Conservation (phyloP, 2,329 filamentous ascomycete species). For the Camillea tinctor region DNA sequence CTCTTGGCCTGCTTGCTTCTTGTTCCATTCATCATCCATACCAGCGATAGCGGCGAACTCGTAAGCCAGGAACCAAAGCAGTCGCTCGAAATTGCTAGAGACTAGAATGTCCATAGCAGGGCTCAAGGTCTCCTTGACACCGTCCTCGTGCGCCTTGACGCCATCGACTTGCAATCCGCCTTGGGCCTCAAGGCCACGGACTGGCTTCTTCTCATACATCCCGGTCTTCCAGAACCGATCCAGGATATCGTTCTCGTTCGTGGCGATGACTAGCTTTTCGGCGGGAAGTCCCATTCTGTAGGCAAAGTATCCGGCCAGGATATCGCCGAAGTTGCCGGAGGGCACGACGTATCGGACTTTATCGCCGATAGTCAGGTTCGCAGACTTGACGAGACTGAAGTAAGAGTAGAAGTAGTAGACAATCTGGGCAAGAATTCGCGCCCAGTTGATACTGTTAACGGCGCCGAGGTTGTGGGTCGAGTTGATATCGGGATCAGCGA, state of each 20-base stretch:
- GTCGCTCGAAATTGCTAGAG: constrained; percentile 91
- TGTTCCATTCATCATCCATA: constrained; percentile 65
- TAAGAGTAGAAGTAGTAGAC: constrained; percentile 97
- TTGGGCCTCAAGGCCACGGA: constrained; percentile 55
- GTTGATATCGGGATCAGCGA: constrained; percentile 84
- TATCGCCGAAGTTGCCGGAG: constrained; percentile 92
- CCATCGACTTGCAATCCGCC: constrained; percentile 65
- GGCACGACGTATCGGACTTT: constrained; percentile 85
- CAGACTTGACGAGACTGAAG: constrained; percentile 68
- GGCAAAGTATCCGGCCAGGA: constrained; percentile 91
- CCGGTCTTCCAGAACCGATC: constrained; percentile 93
- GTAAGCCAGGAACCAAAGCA: constrained; percentile 90
- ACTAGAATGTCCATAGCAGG: constrained; percentile 98
- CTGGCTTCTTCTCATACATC: constrained; percentile 80
- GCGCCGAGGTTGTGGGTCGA: constrained; percentile 79
- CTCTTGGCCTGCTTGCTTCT: constrained; percentile 70
- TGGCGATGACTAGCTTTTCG: constrained; percentile 87
- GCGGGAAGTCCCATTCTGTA: constrained; percentile 84
- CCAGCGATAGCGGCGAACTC: constrained; percentile 60
- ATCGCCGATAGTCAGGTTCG: constrained; percentile 61
- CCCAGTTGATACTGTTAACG: constrained; percentile 97
- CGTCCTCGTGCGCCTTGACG: constrained; percentile 63
- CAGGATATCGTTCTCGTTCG: constrained; percentile 97
- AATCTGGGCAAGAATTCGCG: constrained; percentile 92
- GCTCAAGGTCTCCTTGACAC: constrained; percentile 86